Conservation (phyloP, 805 yeast genomes). For the Saccharomycopsis guyanensis region DNA sequence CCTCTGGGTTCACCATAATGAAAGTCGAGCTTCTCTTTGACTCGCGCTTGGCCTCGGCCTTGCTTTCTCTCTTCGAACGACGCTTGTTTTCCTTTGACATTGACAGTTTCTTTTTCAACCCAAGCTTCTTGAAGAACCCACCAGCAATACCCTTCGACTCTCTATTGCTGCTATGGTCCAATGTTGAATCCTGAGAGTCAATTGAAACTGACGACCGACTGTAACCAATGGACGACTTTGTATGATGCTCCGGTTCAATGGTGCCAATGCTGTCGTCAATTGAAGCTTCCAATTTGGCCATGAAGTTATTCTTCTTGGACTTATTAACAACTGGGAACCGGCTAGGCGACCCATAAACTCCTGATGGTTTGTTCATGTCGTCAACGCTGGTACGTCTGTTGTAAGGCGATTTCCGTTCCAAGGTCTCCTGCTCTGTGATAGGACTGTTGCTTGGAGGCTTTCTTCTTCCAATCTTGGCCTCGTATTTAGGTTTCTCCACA, state of each 20-base stretch:
- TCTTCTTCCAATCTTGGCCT: background rate
- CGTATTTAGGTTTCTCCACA: background rate
- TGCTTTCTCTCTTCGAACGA: slow-evolving; percentile 1
- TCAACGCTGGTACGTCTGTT: background rate
- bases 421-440: background rate
- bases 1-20: background rate
- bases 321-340: no score
- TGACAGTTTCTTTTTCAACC: slow-evolving; percentile 13
- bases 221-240: background rate
- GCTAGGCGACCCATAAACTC: no score
- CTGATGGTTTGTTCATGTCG: background rate
- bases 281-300: slow-evolving; percentile 20
- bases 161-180: background rate
- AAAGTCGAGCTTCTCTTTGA: slow-evolving; percentile 8
- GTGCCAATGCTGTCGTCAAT: slow-evolving; percentile 18
- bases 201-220: slow-evolving; percentile 1
- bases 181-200: slow-evolving; percentile 1
- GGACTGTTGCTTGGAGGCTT: background rate
- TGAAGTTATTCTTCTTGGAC: slow-evolving; percentile 14
- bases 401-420: background rate
- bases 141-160: slow-evolving; percentile 16
- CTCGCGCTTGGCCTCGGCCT: slow-evolving; percentile 1
- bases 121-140: slow-evolving; percentile 19
- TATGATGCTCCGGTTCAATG: slow-evolving; percentile 1
- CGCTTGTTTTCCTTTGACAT: slow-evolving; percentile 3